Evolutionary conservation across 306 rosid genomes (phyloP).

Genomic region (Quercus robur): DNA sequence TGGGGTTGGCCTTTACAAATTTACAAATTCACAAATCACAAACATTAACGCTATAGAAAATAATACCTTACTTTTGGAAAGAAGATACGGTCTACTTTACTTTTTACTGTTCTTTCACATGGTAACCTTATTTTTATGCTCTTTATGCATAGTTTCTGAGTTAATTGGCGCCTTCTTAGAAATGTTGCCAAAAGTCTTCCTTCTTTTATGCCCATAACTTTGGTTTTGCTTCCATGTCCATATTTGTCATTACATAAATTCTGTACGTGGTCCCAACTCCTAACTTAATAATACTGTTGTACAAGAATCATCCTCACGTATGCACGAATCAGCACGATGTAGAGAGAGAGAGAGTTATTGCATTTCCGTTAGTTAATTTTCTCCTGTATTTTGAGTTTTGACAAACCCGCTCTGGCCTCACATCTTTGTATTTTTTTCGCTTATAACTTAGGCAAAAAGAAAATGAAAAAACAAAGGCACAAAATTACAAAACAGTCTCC

Average conservation of each 20-base stretch:
- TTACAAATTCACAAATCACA: not conserved
- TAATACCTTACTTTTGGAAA: constrained; percentile 10
- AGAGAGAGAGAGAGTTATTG: too few relatives aligned
- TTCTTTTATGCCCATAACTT: constrained; percentile 32
- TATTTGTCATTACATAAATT: constrained; percentile 16
- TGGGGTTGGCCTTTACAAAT: not conserved
- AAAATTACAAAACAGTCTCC: too few relatives aligned
- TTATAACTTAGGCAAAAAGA: too few relatives aligned
- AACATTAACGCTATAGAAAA: not conserved
- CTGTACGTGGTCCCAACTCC: constrained; percentile 1
- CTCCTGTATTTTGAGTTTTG: too few relatives aligned
- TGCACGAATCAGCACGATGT: too few relatives aligned
- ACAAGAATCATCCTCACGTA: too few relatives aligned
- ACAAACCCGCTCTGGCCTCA: too few relatives aligned
- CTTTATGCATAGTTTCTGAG: not conserved
- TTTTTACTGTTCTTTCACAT: constrained; percentile 57
- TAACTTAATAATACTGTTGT: not conserved
- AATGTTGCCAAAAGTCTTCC: constrained; percentile 33
- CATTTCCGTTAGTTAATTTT: too few relatives aligned
- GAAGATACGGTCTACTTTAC: constrained; percentile 9
- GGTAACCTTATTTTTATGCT: constrained; percentile 14
- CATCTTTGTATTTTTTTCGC: too few relatives aligned
- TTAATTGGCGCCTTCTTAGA: constrained; percentile 21
- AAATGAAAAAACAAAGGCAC: too few relatives aligned
- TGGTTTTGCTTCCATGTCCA: constrained; percentile 25